These are phyloP conservation scores for Austroboletus novae-zelandiae DNA, from an alignment of 1,284 basidiomycete genomes.

Conservation along the genomic window DNA sequence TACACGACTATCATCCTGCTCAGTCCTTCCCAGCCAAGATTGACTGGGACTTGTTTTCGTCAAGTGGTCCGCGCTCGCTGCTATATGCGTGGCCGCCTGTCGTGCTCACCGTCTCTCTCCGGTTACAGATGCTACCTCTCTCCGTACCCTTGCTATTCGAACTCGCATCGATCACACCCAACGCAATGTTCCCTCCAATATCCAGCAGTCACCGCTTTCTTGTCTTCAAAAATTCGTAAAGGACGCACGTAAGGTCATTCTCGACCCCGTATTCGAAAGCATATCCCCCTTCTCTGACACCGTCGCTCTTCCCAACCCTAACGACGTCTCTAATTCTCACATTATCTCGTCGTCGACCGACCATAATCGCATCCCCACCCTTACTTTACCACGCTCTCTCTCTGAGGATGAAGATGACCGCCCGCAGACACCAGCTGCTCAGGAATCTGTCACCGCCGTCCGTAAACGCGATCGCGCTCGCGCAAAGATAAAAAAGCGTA, in stretches of 20 bases:
- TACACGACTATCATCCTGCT: constrained; percentile 38
- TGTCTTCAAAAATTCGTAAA: constrained; percentile 61
- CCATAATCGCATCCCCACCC: constrained; percentile 15
- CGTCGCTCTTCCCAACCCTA: constrained; percentile 23
- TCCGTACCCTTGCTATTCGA: constrained; percentile 43
- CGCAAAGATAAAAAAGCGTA: constrained; percentile 55
- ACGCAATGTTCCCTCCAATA: constrained; percentile 36
- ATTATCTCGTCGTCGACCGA: constrained; percentile 25
- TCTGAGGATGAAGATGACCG: constrained; percentile 42
- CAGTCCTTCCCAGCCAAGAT: constrained; percentile 26
- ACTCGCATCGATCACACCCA: constrained; percentile 37
- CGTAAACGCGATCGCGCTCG: constrained; percentile 43
- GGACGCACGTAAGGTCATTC: constrained; percentile 46
- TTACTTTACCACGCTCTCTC: constrained; percentile 30
- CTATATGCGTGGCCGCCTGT: neutral
- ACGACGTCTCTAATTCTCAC: constrained; percentile 29
- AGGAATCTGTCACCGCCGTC: constrained; percentile 25
- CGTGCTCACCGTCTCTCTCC: constrained; percentile 6
- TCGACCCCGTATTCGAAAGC: constrained; percentile 58
- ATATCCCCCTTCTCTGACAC: constrained; percentile 28
- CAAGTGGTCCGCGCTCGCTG: constrained; percentile 25
- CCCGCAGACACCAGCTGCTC: constrained; percentile 27
- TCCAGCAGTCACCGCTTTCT: constrained; percentile 50
- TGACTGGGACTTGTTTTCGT: constrained; percentile 33
- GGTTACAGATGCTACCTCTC: constrained; percentile 39